These are phyloP conservation scores for Tricholoma hemisulphureum DNA, from an alignment of 768 basidiomycete species.

Conservation along the genomic window DNA sequence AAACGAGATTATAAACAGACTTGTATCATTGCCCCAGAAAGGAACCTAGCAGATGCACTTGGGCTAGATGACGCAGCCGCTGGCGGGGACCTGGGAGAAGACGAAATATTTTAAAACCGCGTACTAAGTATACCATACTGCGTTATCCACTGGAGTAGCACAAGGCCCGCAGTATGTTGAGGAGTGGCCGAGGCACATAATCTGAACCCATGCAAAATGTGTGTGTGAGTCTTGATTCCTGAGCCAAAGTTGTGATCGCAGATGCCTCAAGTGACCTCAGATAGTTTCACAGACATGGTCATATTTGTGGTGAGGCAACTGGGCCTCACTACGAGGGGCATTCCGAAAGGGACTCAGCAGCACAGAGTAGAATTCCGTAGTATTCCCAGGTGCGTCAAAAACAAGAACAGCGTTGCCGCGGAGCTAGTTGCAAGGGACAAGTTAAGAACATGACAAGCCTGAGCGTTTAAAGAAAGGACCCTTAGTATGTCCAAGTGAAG, in stretches of 20 bases:
- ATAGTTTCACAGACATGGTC: neutral
- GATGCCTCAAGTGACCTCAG: too few relatives aligned
- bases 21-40: neutral
- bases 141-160: neutral
- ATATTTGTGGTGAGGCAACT: neutral
- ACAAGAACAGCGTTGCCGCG: neutral
- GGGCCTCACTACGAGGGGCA: too few relatives aligned
- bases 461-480: neutral
- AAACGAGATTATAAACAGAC: neutral
- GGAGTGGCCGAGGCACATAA: neutral
- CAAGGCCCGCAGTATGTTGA: neutral
- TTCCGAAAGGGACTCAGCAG: neutral
- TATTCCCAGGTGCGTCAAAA: neutral
- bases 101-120: constrained; percentile 19
- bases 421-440: neutral
- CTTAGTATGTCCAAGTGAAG: neutral
- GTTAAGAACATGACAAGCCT: neutral
- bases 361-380: too few relatives aligned
- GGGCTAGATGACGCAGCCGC: neutral
- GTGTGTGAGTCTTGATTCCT: neutral
- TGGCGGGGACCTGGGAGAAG: constrained; percentile 4
- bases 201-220: neutral
- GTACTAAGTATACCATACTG: neutral
- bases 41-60: constrained; percentile 5
- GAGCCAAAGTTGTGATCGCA: too few relatives aligned